Evolutionary conservation across 2,329 filamentous ascomycete genomes (phyloP).

Genomic region (Hypocreales sp.): DNA sequence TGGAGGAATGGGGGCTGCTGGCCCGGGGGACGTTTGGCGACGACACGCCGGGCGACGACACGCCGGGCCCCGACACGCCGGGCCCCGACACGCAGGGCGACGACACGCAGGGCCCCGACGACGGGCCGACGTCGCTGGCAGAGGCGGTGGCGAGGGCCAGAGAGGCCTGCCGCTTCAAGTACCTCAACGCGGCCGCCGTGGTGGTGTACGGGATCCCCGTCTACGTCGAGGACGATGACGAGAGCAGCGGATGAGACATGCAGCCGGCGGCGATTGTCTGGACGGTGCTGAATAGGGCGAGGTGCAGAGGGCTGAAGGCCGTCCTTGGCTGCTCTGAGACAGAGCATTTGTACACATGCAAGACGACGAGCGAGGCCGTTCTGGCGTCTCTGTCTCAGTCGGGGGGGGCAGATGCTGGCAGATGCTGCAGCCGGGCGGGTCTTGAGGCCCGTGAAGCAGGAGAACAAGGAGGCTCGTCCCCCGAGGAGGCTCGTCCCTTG

Average conservation of each 20-base stretch:
- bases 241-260: conserved; percentile 8
- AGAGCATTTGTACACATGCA: no score
- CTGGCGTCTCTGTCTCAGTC: no score
- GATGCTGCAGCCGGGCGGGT: no score
- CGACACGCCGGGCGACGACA: conserved; percentile 2
- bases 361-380: no score
- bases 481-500: no score
- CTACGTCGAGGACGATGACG: conserved; percentile 57
- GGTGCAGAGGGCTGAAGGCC: no score
- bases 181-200: conserved; percentile 85
- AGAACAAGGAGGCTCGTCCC: no score
- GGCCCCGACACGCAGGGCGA: not conserved
- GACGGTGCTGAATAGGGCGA: no score
- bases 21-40: conserved; percentile 27
- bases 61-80: conserved; percentile 9
- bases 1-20: conserved; percentile 78
- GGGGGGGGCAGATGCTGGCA: no score
- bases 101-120: not conserved
- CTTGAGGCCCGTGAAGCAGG: no score
- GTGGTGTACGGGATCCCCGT: conserved; percentile 93
- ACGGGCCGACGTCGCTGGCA: conserved; percentile 43
- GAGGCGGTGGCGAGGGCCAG: conserved; percentile 66
- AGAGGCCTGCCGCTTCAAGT: conserved; percentile 70
- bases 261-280: no score
- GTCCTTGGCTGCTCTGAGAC: no score